phyloP scores from a whole-genome alignment of 495 filamentous ascomycete genomes.

The Xylaria bambusicola region DNA sequence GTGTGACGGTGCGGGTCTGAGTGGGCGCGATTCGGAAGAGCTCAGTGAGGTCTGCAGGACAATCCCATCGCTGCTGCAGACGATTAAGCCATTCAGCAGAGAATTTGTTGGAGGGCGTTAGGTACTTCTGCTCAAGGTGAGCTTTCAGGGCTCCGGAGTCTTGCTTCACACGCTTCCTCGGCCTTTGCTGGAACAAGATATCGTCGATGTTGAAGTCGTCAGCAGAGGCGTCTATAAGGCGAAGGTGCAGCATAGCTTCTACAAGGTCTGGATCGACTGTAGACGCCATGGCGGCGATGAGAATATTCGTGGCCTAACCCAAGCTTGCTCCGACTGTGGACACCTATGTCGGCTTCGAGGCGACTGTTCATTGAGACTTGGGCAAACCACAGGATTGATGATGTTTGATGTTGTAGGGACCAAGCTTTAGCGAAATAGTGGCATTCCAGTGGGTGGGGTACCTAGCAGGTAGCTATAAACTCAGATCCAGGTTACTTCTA shows the following conservation, averaged over 20 bases:
- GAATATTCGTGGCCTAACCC: neutral
- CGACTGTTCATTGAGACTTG: too few species aligned
- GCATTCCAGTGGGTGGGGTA: too few species aligned
- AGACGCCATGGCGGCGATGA: conserved; percentile 37
- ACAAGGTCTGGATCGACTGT: conserved; percentile 30
- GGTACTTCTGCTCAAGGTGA: conserved; percentile 73
- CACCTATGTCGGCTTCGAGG: too few species aligned
- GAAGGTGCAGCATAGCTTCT: conserved; percentile 44
- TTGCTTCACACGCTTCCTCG: conserved; percentile 59
- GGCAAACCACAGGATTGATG: too few species aligned
- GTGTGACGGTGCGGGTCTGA: conserved; percentile 87
- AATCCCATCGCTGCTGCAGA: conserved; percentile 88
- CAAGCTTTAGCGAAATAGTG: too few species aligned
- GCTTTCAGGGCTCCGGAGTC: conserved; percentile 61
- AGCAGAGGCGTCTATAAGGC: conserved; percentile 20
- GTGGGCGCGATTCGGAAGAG: conserved; percentile 87
- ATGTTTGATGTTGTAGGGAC: too few species aligned
- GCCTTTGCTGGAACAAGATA: conserved; percentile 53
- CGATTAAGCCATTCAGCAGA: conserved; percentile 81
- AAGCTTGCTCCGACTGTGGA: too few species aligned
- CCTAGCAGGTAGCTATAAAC: too few species aligned
- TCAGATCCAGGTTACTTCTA: too few species aligned
- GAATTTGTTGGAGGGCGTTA: conserved; percentile 77
- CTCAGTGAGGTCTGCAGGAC: conserved; percentile 69
- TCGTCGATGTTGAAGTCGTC: conserved; percentile 53